A percentile compares a stretch with the other conserved stretches of the same genome.
phyloP scores from a whole-genome alignment of 1,139 yeast genomes.

The Lodderomyces orthopsilosis region DNA sequence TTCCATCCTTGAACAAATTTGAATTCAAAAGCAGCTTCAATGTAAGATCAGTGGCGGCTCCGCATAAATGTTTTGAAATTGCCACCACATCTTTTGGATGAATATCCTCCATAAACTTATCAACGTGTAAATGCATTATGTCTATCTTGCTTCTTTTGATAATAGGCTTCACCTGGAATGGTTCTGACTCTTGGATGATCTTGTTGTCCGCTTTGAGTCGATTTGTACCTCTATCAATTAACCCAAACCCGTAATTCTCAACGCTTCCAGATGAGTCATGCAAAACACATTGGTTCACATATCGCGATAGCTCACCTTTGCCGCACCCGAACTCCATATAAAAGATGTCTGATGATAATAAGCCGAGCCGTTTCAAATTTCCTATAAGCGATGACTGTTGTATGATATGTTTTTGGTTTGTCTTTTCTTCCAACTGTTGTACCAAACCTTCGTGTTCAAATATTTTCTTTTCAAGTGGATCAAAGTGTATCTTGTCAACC shows the following conservation, averaged over 20 bases:
- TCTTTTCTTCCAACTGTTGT: slow-evolving; percentile 42
- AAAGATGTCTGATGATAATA: slow-evolving; percentile 37
- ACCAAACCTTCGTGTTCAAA: slow-evolving; percentile 30
- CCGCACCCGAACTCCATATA: slow-evolving; percentile 90
- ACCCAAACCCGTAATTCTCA: slow-evolving; percentile 45
- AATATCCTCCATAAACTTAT: slow-evolving; percentile 36
- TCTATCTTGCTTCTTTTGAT: slow-evolving; percentile 66
- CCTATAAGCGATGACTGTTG: slow-evolving; percentile 85
- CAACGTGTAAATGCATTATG: slow-evolving; percentile 69
- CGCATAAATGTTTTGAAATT: slow-evolving; percentile 86
- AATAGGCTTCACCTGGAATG: slow-evolving; percentile 22
- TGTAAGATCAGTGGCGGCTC: slow-evolving; percentile 89
- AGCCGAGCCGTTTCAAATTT: slow-evolving; percentile 47
- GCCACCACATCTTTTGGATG: slow-evolving; percentile 42
- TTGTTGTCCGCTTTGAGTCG: slow-evolving; percentile 77
- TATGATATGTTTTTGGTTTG: slow-evolving; percentile 68
- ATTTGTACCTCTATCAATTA: slow-evolving; percentile 76
- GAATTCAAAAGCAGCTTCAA: slow-evolving; percentile 61
- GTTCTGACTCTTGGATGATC: slow-evolving; percentile 49
- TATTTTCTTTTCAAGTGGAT: slow-evolving; percentile 11
- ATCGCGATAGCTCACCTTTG: slow-evolving; percentile 76
- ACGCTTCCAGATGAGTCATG: slow-evolving; percentile 20
- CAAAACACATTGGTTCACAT: slow-evolving; percentile 50
- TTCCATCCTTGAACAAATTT: slow-evolving; percentile 14
- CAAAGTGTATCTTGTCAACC: slow-evolving; percentile 15